Evolutionary conservation across 176 grass and related monocot species (phyloP).

Genomic region (Aechmea fasciata): DNA sequence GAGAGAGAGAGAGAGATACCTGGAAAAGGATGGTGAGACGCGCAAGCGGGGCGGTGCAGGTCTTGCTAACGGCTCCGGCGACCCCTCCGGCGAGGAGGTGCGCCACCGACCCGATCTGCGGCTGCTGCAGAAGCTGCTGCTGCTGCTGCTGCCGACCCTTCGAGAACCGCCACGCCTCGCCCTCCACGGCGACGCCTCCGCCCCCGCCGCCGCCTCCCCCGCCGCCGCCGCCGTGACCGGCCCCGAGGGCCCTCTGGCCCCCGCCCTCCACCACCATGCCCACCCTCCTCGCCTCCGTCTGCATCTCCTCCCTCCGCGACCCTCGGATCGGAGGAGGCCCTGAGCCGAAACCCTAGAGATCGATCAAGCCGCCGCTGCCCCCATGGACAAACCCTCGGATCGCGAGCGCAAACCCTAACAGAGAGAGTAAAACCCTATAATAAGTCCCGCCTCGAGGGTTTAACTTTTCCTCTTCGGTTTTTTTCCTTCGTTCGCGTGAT

Average conservation of each 20-base stretch:
- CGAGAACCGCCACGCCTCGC: not conserved
- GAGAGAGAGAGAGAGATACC: slow-evolving; percentile 20
- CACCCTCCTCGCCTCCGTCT: slow-evolving; percentile 70
- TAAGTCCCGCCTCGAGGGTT: too few relatives aligned
- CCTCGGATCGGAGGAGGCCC: not conserved
- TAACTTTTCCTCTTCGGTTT: too few relatives aligned
- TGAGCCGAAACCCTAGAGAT: not conserved
- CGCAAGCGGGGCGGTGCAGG: slow-evolving; percentile 84
- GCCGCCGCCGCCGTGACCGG: slow-evolving; percentile 3
- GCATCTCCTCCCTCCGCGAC: slow-evolving; percentile 14
- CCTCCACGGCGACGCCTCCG: not conserved
- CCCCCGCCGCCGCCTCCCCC: not conserved
- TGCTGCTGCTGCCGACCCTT: not conserved
- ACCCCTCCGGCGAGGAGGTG: slow-evolving; percentile 79
- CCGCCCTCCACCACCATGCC: slow-evolving; percentile 45
- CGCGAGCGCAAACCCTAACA: too few relatives aligned
- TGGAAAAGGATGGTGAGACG: slow-evolving; percentile 95
- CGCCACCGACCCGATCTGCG: slow-evolving; percentile 48
- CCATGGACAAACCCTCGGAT: too few relatives aligned
- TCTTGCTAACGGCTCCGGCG: slow-evolving; percentile 90
- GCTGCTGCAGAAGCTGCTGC: slow-evolving; percentile 34
- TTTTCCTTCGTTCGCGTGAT: too few relatives aligned
- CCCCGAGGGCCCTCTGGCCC: slow-evolving; percentile 21
- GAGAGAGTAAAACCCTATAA: too few relatives aligned
- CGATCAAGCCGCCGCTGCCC: not conserved